Evolutionary conservation across 1,284 basidiomycete genomes (phyloP).

Genomic region (Bondarzewia mesenterica): DNA sequence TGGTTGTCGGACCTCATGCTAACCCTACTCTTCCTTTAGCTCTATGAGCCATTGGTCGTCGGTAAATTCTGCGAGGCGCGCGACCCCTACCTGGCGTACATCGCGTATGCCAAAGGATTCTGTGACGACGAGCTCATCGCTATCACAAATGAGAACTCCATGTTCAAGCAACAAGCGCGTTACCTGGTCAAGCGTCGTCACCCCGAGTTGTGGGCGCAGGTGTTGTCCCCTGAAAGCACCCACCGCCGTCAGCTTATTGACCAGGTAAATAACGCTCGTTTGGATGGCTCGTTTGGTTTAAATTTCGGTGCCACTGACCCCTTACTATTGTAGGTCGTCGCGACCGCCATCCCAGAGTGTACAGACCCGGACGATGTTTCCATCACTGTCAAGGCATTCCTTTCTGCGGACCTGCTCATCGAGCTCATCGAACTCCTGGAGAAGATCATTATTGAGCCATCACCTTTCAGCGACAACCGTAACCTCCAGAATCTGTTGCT

Average conservation of each 20-base stretch:
- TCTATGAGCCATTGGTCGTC: conserved; percentile 94
- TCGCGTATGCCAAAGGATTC: conserved; percentile 98
- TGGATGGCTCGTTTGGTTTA: neutral
- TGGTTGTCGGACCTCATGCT: neutral
- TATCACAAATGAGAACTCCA: conserved; percentile 98
- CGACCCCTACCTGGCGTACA: conserved; percentile 98
- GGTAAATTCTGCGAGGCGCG: conserved; percentile 99
- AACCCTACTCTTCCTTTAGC: conserved; percentile 29
- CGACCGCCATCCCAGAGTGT: conserved; percentile 93
- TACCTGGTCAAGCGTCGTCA: conserved; percentile 97
- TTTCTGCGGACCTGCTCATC: conserved; percentile 93
- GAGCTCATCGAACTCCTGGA: conserved; percentile 97
- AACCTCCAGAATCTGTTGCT: conserved; percentile 93
- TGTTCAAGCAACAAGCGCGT: conserved; percentile 99
- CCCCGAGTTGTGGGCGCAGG: conserved; percentile 95
- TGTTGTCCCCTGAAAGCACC: conserved; percentile 84
- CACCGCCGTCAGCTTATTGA: conserved; percentile 93
- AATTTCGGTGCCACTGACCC: neutral
- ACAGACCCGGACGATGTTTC: conserved; percentile 99
- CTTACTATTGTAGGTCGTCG: conserved; percentile 53
- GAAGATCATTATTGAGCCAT: conserved; percentile 97
- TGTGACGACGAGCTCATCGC: conserved; percentile 97
- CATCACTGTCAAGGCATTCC: conserved; percentile 97
- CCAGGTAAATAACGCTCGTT: conserved; percentile 49
- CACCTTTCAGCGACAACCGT: conserved; percentile 96